Base-by-base conservation (phyloP, 2,329 filamentous ascomycete genomes). In the Chrysoporthe puriensis region DNA sequence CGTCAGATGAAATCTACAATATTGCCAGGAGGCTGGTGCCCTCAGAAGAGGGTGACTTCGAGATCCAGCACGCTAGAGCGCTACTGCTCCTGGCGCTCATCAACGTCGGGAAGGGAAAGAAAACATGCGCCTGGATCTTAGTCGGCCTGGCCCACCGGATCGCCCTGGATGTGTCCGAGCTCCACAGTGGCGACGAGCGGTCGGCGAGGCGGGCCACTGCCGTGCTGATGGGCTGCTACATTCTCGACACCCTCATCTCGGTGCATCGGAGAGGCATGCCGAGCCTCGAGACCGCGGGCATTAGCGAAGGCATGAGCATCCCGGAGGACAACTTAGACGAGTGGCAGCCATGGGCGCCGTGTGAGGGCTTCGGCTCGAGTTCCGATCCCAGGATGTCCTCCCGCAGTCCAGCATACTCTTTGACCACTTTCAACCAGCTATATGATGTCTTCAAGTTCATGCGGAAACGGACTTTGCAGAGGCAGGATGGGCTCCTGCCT, bases 331-430 rank as follows among this genome's bases (percentile, higher is more conserved):
- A 89, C 1, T 78, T 90, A 26, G 91, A 93, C 73, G 90, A 93
- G 78, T 93, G 90, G 90, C 88, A 91, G 71, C 87, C 89, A 1
- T 93, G 91, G 91, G 82, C 83, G 21, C 85, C 88, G 36, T 81
- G 82, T 68, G 72, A 75, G 4, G 79, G 76, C 3, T 81, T 82
- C 61, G 78, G 79, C 4, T 68, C 69, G 32, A 66, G 62, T 32
- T 11, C 68, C 4, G 70, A 71, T 2, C 72, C 74, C 21, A 64
- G 69, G 0, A 73, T 72, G 69, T 73, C 71, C 26, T 62, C 61
- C 18, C 72, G 74, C 26, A 76, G 70, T 42, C 74, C 76, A 1
- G 75, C 76, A 1, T 79, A 81, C 46, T 76, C 79, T 4, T 66
- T 81, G n/a, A 77, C 76, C 50, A 80, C 78, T 1, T 81, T 83